Conservation (phyloP, 345 rosid species). For the Capsella bursapastoris region DNA sequence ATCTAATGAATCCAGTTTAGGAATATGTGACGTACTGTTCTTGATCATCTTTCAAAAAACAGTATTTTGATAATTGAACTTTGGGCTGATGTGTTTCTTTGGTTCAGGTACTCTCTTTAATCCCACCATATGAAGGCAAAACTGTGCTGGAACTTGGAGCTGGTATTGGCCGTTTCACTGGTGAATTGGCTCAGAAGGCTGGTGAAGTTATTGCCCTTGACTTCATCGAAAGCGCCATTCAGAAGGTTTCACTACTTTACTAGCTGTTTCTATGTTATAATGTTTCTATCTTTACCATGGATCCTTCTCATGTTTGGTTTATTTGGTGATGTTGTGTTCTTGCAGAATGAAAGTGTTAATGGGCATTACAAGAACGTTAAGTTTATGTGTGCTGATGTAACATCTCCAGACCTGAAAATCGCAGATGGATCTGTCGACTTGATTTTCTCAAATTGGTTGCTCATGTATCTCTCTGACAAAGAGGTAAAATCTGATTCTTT, state of each 20-base stretch:
- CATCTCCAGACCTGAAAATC: conserved; percentile 69
- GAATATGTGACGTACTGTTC: conserved; percentile 13
- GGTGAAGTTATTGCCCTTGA: conserved; percentile 77
- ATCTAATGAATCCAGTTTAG: background rate
- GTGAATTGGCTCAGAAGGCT: conserved; percentile 87
- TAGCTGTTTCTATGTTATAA: background rate
- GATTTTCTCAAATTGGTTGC: conserved; percentile 90
- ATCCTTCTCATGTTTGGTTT: background rate
- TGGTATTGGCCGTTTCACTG: conserved; percentile 93
- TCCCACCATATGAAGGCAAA: conserved; percentile 83
- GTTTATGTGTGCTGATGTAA: conserved; percentile 87
- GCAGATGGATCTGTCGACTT: conserved; percentile 73
- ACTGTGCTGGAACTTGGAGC: conserved; percentile 89
- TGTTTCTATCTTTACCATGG: background rate
- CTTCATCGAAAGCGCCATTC: conserved; percentile 76
- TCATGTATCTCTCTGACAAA: conserved; percentile 95
- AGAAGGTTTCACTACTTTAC: conserved; percentile 63
- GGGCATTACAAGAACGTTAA: conserved; percentile 81
- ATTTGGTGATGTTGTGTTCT: conserved; percentile 31
- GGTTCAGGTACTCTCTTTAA: conserved; percentile 71
- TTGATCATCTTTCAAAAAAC: conserved; percentile 3
- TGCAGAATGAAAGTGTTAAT: conserved; percentile 79
- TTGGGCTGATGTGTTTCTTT: conserved; percentile 16
- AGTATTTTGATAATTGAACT: background rate
- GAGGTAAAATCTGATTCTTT: conserved; percentile 55